Base-by-base conservation (phyloP, 768 basidiomycete species). In the Tulasnella calospora region DNA sequence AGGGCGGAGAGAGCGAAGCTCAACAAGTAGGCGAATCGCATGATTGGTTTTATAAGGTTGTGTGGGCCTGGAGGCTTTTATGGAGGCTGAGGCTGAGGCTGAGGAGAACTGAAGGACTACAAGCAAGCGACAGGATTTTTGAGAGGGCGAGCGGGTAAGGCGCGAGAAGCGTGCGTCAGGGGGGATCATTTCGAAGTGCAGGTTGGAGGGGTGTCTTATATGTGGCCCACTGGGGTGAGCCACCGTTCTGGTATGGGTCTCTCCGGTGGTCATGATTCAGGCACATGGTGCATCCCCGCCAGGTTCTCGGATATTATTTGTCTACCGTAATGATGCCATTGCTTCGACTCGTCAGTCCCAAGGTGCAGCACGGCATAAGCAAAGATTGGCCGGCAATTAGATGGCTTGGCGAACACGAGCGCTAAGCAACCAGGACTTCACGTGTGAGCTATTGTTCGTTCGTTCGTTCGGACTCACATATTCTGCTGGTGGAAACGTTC, bases 341-440 rank as follows among this genome's bases (percentile, higher is more conserved):
- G 75, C n/a, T 80, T 94, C 86, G 89, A 35, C 91, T 90, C 81
- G 82, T 87, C 33, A 82, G 89, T 6, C 86, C 86, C 2, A 86
- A 13, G 17, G 23, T 51, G 30, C 30, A 44, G 46, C 38, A 38
- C 86, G 35, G 85, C 92, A 17, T 81, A 85, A 71, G 94, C 91
- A n/a, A 84, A 83, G 73, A 86, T 95, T 23, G 88, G 92, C 61
- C 94, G 94, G 5, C 89, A 94, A 57, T 86, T 84, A 17, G 94
- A 95, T 82, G 85, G 85, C 41, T 95, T 94, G 94, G 90, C 84
- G 83, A 88, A 85, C 38, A 71, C 95, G 12, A 84, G 85, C n/a
- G 88, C 92, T 38, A 87, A 88, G 47, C 91, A 89, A 80, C 88
- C 87, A 79, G 94, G 94, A 46, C 84, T n/a, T 94, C 61, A 88